These are phyloP conservation scores for Colletotrichum sp. DNA, from an alignment of 2,329 filamentous ascomycete species.

Conservation along the genomic window DNA sequence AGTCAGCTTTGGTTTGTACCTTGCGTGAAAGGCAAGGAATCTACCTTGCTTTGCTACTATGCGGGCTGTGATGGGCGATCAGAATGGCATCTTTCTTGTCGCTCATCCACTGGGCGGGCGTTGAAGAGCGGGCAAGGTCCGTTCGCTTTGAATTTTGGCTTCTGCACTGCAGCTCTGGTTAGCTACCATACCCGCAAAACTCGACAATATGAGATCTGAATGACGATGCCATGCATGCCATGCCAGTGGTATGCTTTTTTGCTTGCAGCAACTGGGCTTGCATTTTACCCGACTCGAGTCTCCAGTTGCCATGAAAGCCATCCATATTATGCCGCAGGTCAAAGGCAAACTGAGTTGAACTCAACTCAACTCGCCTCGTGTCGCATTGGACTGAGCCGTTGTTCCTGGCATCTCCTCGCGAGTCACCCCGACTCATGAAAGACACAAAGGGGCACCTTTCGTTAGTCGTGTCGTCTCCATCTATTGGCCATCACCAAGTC, in stretches of 20 bases:
- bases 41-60: neutral
- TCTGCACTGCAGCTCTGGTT: neutral
- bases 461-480: neutral
- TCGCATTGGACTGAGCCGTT: neutral
- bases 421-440: neutral
- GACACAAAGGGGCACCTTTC: neutral
- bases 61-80: neutral
- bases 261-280: neutral
- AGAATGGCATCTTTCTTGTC: neutral
- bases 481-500: neutral
- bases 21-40: neutral
- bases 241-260: neutral
- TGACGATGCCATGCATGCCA: constrained; percentile 12
- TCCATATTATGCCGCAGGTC: neutral
- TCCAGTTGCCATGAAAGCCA: neutral
- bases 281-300: neutral
- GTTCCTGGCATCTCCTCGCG: neutral
- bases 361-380: constrained; percentile 13
- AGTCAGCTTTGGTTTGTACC: neutral
- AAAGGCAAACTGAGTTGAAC: neutral
- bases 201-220: constrained; percentile 2
- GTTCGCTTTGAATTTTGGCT: neutral
- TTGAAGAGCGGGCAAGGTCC: neutral
- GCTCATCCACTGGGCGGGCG: neutral
- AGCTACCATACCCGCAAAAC: neutral